Base-by-base conservation (phyloP, 257 asterid species). In the Haberlea rhodopensis region DNA sequence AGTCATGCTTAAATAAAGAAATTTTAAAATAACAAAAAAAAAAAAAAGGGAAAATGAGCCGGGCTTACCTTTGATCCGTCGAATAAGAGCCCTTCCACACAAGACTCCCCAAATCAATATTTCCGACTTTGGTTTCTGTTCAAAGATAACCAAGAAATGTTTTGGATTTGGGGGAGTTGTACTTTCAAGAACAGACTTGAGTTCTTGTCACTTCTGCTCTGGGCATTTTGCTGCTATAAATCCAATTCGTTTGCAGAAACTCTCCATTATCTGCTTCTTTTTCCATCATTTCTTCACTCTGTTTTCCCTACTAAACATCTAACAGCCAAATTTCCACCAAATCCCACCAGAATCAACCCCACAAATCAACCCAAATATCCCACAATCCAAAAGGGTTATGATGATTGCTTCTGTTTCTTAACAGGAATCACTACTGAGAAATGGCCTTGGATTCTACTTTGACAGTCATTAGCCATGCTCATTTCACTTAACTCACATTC, bases 191-290 rank as follows among this genome's bases (percentile, higher is more conserved):
- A 77, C 73, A 6, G 96, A 89, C 66, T n/a, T 67, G 83, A 61
- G 94, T 90, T 79, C 91, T 86, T 3, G 87, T 86, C 4, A 71
- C 78, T 49, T 76, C 68, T 55, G 96, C 96, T 31, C 81, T 62
- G 21, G 96, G 94, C 87, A 90, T 79, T 76, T 88, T 90, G 62
- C 89, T 88, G 69, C 79, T 72, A 45, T 68, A 71, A 29, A 90
- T 73, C 82, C 92, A 73, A 64, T 76, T 25, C 18, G 76, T 78
- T 9, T 71, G 76, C 58, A 90, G 71, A 61, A 68, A 62, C 67
- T 82, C 96, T n/a, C 85, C 96, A 63, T 80, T 90, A 8, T 78
- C 86, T 23, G 85, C 88, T 69, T 81, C 90, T 52, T 79, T 81
- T 20, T 73, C 86, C 88, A 40, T 40, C n/a, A 80, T 78, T 43